Evolutionary conservation across 495 filamentous ascomycete species (phyloP), one percentile per base, ranked within the genome.

Genomic region (Evansstolkia leycettana): DNA sequence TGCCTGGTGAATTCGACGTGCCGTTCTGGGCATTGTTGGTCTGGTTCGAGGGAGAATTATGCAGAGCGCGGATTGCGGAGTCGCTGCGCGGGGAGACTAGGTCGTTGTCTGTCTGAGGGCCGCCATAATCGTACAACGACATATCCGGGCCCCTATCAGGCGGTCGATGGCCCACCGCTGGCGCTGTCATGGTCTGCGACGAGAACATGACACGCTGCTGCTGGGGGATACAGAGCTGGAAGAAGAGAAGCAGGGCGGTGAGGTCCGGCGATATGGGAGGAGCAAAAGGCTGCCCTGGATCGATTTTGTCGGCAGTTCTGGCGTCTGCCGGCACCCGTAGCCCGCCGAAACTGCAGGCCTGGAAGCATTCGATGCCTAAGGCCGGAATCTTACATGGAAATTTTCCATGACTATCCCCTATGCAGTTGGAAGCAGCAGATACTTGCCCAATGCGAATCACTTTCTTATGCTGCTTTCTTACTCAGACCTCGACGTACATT

Each of bases 141-240:
- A 49, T 53, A 43, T 59, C 50, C 33, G 52, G 52, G 34, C 58
- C 62, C 53, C 61, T 51, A 50, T 67, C 61, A 51, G 61, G 58
- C 48, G 63, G 63, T 43, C 58, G 63, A 64, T 65, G 64, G 52
- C 60, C 60, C 58, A 68, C 55, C 53, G 62, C 58, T 60, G 64
- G 62, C 58, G 64, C 64, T 55, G 60, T 71, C 58, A 72, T 71
- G 64, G 65, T 71, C 60, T 69, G 67, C 54, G 66, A 72, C 39
- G 57, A 62, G 52, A 64, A 69, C 59, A 70, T 64, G 58, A 64
- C 68, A 60, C 28, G 36, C 41, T 38, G 30, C 31, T 38, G 41
- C 19, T 14, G 48, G 43, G 47, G 47, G 48, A 36, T 23, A 23
- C 20, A 23, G 20, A 23, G 20, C 20, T 23, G 20, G 20, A 5